Evolutionary conservation across 164 flowering plant genomes (phyloP), one percentile per base, ranked within the genome.

Genomic region (Brasenia schreberi): DNA sequence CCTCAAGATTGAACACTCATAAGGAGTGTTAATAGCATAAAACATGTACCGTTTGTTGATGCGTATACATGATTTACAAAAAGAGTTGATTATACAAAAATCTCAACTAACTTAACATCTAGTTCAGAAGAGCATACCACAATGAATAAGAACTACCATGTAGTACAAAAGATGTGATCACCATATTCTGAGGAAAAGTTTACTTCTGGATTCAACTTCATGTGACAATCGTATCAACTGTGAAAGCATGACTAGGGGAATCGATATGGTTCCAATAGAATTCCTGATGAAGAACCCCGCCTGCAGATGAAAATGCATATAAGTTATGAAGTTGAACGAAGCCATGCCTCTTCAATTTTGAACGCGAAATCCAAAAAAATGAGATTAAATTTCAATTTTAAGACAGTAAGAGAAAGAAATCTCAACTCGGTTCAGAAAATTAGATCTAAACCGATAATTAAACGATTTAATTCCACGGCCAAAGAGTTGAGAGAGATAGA

Each of bases 281-380:
- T 82, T 43, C 98, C 98, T 7, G 97, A 87, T 0, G 97, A 85
- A 71, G 83, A 90, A 63, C 93, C 98, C 17, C 82, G 89, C 83
- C 98, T 92, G 74, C 43, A 65, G 66, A 19, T 16, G 59, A 65
- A n/a, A 27, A 12, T 0, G 42, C 7, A 64, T 42, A 59, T 33
- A 16, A 43, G 6, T 10, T 10, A 16, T 42, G 53, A 43, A 68
- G 18, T 12, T 56, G 18, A 56, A 56, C 3, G 60, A 56, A n/a
- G 60, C 60, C 17, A 12, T 12, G 17, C 60, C 14, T 18, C 19
- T 7, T 61, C 7, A 14, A 14, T 53, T 42, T 52, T 19, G 42
- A 59, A 6, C 39, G 39, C 39, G 39, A 33, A 33, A 33, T 33
- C 4, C 39, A 33, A 33, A 33, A 33, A 33, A 33, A 33, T 23